These are phyloP conservation scores for Aureobasidium sp. DNA, from an alignment of 2,329 filamentous ascomycete species.

Conservation along the genomic window DNA sequence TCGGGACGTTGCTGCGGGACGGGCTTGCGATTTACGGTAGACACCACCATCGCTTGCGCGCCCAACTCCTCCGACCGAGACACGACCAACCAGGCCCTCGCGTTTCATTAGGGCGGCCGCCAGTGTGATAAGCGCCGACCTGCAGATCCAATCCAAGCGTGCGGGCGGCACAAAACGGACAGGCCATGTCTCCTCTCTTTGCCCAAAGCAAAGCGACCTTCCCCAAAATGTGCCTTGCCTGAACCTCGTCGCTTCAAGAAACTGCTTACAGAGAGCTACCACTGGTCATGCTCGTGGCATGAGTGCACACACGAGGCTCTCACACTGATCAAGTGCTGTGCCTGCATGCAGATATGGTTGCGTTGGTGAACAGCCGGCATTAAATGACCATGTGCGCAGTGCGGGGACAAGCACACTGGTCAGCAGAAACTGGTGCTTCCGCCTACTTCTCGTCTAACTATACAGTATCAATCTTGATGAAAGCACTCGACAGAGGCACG, in stretches of 20 bases:
- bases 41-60: conserved; percentile 13
- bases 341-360: conserved; percentile 1
- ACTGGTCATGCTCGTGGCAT: background rate
- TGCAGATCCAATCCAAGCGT: conserved; percentile 11
- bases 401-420: background rate
- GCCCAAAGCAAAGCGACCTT: background rate
- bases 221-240: background rate
- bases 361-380: background rate
- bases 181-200: background rate
- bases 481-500: background rate
- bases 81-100: background rate
- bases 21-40: background rate
- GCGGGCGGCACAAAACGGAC: conserved; percentile 9
- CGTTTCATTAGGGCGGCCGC: conserved; percentile 10
- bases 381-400: background rate
- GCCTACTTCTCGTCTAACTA: background rate
- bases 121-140: conserved; percentile 6
- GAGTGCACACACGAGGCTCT: background rate
- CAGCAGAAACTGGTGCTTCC: background rate
- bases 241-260: background rate
- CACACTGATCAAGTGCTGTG: background rate
- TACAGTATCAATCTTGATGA: background rate
- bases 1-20: conserved; percentile 12
- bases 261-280: background rate
- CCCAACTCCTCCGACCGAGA: conserved; percentile 4